These are phyloP conservation scores for Buddleja alternifolia DNA, from an alignment of 257 asterid species.

Conservation along the genomic window DNA sequence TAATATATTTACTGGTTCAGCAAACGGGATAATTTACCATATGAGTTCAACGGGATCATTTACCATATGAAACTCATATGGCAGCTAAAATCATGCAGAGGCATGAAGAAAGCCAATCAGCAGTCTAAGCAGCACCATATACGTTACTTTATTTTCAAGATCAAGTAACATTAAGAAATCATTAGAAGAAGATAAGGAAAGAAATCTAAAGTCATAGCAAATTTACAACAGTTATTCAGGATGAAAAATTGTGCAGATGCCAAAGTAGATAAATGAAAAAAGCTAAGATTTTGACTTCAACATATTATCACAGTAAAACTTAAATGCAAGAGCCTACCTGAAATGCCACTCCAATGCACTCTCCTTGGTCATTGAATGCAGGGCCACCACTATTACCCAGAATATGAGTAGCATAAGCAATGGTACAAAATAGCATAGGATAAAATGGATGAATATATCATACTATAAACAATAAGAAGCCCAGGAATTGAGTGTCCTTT, in stretches of 20 bases:
- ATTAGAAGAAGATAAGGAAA: constrained; percentile 14
- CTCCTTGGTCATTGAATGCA: constrained; percentile 93
- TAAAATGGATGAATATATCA: not conserved
- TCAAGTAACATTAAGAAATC: no score
- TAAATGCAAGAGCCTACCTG: constrained; percentile 58
- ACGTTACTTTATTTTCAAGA: no score
- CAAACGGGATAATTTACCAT: no score
- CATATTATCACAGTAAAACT: constrained; percentile 14
- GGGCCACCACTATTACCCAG: constrained; percentile 99
- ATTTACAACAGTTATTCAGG: constrained; percentile 6
- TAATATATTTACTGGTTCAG: no score
- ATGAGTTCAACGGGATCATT: no score
- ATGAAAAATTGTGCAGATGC: constrained; percentile 9
- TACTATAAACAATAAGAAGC: not conserved
- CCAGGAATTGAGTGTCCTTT: not conserved
- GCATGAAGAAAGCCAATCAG: no score
- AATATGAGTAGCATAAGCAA: constrained; percentile 35
- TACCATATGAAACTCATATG: no score
- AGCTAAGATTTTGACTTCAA: not conserved
- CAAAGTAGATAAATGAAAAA: constrained; percentile 18
- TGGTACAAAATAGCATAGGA: constrained; percentile 2
- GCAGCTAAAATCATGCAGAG: no score
- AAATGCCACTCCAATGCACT: constrained; percentile 98
- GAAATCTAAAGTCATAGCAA: constrained; percentile 14
- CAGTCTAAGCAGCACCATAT: no score